A percentile compares a stretch with the other conserved stretches of the same genome.
These are phyloP conservation scores for Millerozyma acaciae DNA, from an alignment of 805 yeast genomes.

Conservation along the genomic window DNA sequence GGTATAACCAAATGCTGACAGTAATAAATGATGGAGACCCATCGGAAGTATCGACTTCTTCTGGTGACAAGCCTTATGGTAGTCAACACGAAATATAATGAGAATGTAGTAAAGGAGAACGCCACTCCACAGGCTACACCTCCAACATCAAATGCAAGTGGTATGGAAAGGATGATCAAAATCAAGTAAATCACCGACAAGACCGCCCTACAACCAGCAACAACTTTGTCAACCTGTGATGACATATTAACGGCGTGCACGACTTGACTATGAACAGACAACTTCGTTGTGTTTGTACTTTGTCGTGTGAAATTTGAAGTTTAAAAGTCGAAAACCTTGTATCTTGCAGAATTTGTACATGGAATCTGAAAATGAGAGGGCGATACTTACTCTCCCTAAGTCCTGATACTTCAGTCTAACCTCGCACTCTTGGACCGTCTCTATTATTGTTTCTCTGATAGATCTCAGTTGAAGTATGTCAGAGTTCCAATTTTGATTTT, in stretches of 20 bases:
- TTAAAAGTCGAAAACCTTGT: no score
- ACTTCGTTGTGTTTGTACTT: neutral
- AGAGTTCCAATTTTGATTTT: no score
- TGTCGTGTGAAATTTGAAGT: neutral
- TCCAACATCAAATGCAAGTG: slow-evolving; percentile 91
- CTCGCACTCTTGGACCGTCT: no score
- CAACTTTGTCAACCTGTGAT: neutral
- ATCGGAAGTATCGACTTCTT: slow-evolving; percentile 37
- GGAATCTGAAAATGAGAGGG: no score
- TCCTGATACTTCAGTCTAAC: no score
- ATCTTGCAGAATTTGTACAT: no score
- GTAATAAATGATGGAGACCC: slow-evolving; percentile 58
- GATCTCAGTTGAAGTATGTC: no score
- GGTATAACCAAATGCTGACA: slow-evolving; percentile 83
- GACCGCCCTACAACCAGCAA: slow-evolving; percentile 21
- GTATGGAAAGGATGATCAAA: slow-evolving; percentile 76
- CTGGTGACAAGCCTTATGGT: slow-evolving; percentile 59
- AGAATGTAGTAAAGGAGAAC: slow-evolving; percentile 60
- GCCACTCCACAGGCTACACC: slow-evolving; percentile 88
- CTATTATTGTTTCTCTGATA: no score
- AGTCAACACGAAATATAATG: slow-evolving; percentile 66
- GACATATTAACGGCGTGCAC: no score
- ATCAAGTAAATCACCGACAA: slow-evolving; percentile 60
- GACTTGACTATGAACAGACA: no score
- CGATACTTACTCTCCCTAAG: no score